A percentile compares a stretch with the other conserved stretches of the same genome.
Conservation (phyloP, 305 asterid species). For the Fraxinus greggii region DNA sequence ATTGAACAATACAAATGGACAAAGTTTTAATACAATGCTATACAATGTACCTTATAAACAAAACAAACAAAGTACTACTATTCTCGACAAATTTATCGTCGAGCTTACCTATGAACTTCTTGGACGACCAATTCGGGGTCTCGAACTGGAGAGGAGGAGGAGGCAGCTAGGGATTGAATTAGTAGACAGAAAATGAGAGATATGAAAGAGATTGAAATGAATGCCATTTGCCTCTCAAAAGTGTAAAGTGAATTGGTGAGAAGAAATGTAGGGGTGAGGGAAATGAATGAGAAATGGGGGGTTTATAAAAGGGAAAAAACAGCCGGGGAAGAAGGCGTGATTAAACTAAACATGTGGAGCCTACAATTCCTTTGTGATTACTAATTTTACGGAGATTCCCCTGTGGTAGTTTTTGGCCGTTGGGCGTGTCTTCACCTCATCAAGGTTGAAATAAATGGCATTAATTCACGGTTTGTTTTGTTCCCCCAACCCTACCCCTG, state of each 20-base stretch:
- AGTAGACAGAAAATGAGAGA: conserved; percentile 28
- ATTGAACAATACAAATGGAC: background rate
- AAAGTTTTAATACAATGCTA: background rate
- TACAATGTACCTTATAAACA: background rate
- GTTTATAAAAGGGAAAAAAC: conserved; percentile 44
- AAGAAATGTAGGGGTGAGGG: conserved; percentile 4
- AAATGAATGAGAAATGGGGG: conserved; percentile 22
- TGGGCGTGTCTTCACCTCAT: conserved; percentile 12
- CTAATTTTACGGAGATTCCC: conserved; percentile 37
- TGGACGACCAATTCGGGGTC: conserved; percentile 57
- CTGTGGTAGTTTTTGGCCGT: conserved; percentile 35
- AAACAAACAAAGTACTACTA: background rate
- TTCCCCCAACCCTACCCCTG: background rate
- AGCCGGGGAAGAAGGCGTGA: conserved; percentile 29
- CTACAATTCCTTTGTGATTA: conserved; percentile 23
- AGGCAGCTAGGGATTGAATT: conserved; percentile 41
- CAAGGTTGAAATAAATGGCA: background rate
- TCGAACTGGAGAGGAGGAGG: conserved; percentile 38
- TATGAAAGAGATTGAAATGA: conserved; percentile 27
- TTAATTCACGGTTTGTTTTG: background rate
- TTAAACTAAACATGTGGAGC: conserved; percentile 37
- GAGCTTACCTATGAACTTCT: conserved; percentile 57
- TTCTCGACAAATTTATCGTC: background rate
- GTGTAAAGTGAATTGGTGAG: conserved; percentile 3
- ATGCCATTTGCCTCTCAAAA: conserved; percentile 27